These are phyloP conservation scores for Heterococcus sp. DNA, from an alignment of 108 stramenopile genomes.

Conservation along the genomic window DNA sequence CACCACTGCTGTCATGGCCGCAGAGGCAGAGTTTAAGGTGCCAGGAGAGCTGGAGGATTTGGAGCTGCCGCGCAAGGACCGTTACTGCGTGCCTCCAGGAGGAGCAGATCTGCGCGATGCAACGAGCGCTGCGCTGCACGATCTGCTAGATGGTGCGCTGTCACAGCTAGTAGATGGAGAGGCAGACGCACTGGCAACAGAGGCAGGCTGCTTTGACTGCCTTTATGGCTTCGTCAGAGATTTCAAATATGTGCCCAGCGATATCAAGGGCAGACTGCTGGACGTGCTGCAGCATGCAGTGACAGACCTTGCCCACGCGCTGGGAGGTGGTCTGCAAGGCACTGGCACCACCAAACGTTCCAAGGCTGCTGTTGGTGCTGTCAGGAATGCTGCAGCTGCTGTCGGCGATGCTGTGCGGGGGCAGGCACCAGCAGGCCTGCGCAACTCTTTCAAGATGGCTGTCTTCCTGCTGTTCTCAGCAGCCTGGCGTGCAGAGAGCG, in stretches of 20 bases:
- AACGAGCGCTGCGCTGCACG: not conserved
- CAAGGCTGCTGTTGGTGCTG: not conserved
- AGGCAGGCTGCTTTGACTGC: not conserved
- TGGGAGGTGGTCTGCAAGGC: conserved; percentile 3
- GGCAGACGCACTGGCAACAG: not conserved
- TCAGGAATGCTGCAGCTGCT: too few relatives aligned
- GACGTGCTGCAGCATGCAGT: conserved; percentile 3
- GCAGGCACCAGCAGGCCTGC: conserved; percentile 14
- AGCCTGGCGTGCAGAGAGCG: conserved; percentile 16
- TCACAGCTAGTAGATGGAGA: not conserved
- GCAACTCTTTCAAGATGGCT: conserved; percentile 36
- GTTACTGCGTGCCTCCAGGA: not conserved
- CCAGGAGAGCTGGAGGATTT: not conserved
- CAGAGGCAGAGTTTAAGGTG: not conserved
- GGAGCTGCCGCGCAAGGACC: not conserved
- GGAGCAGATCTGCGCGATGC: not conserved
- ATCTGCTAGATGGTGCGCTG: not conserved
- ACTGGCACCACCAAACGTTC: not conserved
- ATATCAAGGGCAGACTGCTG: conserved; percentile 11
- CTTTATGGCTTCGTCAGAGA: conserved; percentile 6
- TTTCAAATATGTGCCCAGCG: conserved; percentile 21
- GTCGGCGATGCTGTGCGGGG: conserved; percentile 1
- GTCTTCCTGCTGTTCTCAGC: conserved; percentile 33
- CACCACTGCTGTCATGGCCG: too few relatives aligned
- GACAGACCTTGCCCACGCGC: not conserved